Evolutionary conservation across 768 basidiomycete genomes (phyloP), one percentile per base, ranked within the genome.

Genomic region (Tulasnella sp.): DNA sequence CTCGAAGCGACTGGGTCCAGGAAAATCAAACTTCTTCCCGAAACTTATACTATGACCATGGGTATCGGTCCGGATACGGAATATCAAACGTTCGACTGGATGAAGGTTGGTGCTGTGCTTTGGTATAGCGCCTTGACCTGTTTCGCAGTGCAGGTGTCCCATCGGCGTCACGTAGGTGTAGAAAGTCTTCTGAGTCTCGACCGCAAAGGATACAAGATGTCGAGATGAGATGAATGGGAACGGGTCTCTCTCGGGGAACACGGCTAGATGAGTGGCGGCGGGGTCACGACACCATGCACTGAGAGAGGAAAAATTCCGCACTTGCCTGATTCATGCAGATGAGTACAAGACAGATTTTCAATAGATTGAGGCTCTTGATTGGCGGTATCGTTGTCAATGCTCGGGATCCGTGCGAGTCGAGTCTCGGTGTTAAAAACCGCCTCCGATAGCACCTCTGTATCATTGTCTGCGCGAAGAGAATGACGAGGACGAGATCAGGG

Each of bases 141-240:
- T 64, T 64, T 64, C 58, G 58, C 58, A 64, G 14, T 64, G 58
- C 25, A 64, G 31, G 58, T 64, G 58, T 11, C 58, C 58, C 58
- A 64, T 64, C 7, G 8, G 29, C 14, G 58, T 64, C 58, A 64
- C 58, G 15, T 6, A 64, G 15, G 25, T 25, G 31, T 64, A 64
- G 25, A 29, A 8, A 14, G 31, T 31, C 58, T 34, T 64, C 15
- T 64, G 58, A 34, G 58, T 34, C 31, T 64, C 29, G 58, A 64
- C 58, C 4, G 58, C 58, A 64, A 64, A 64, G 15, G 58, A 64
- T 64, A 64, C 25, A n/a, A 64, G 15, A 17, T 64, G 58, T 12
- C 58, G 58, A 64, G 58, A 64, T 25, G 58, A 64, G 58, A 64
- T 34, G 58, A 64, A 64, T 64, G 58, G 58, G 58, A 64, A 64